These are phyloP conservation scores for Protea cynaroides DNA, from an alignment of 164 flowering plant species.

Conservation along the genomic window DNA sequence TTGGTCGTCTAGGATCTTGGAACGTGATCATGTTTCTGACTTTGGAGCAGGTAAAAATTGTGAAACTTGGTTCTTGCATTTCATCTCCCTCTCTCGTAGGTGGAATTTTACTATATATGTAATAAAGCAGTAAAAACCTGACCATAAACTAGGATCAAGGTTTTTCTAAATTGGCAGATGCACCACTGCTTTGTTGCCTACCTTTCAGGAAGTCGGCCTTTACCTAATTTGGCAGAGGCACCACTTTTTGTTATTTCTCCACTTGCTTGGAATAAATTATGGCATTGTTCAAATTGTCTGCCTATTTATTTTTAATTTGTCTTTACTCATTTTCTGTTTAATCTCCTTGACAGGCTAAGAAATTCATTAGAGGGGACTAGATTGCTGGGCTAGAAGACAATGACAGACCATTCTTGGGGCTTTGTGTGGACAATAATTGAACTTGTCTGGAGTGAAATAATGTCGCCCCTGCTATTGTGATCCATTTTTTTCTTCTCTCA, in stretches of 20 bases:
- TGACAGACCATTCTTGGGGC: background rate
- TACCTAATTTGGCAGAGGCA: no score
- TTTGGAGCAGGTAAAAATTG: slow-evolving; percentile 66
- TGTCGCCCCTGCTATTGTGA: background rate
- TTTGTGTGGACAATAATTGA: slow-evolving; percentile 4
- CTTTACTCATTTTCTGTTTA: background rate
- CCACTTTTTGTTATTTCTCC: background rate
- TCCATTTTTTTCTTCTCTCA: background rate
- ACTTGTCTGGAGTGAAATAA: background rate
- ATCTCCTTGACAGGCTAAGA: slow-evolving; percentile 33
- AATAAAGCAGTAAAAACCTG: no score
- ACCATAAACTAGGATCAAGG: no score
- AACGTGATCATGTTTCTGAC: slow-evolving; percentile 85
- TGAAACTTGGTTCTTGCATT: background rate
- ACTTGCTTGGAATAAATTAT: background rate
- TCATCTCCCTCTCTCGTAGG: no score
- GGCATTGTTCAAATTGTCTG: background rate
- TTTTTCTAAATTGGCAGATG: no score
- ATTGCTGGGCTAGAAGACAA: background rate
- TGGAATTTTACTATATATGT: no score
- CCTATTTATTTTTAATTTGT: background rate
- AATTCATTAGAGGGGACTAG: slow-evolving; percentile 22
- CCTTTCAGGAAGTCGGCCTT: no score
- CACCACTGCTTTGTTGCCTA: no score
- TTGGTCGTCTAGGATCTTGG: slow-evolving; percentile 86